Conservation (phyloP, 495 filamentous ascomycete species). For the Daldinia bambusicola region DNA sequence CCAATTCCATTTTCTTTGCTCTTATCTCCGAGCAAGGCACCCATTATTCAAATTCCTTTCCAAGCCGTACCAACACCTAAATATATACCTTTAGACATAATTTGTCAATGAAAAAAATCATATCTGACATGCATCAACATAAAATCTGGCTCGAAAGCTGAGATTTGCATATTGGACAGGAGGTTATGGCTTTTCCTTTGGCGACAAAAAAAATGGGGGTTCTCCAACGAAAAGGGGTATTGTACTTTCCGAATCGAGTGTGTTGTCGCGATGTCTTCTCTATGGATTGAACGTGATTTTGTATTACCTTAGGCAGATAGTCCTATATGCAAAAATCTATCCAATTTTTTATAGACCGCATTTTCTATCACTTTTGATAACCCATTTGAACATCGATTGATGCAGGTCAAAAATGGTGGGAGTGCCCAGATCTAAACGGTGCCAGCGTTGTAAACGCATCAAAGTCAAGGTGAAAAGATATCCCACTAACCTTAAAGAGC, state of each 20-base stretch:
- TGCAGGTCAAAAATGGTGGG: constrained; percentile 25
- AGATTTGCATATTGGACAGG: not conserved
- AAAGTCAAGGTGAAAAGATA: constrained; percentile 31
- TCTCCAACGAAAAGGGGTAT: not conserved
- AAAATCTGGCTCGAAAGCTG: not conserved
- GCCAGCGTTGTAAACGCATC: constrained; percentile 36
- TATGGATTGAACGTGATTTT: not conserved
- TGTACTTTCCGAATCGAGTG: constrained; percentile 8
- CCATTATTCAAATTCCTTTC: too few species aligned
- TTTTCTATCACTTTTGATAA: constrained; percentile 19
- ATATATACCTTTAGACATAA: too few species aligned
- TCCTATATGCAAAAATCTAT: constrained; percentile 10
- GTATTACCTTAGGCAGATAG: not conserved
- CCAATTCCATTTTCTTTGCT: too few species aligned
- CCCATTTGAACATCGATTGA: constrained; percentile 13
- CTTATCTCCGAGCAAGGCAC: too few species aligned
- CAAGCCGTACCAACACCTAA: too few species aligned
- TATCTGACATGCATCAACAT: not conserved
- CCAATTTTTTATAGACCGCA: constrained; percentile 6
- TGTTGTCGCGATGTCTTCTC: constrained; percentile 12
- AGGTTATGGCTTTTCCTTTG: not conserved
- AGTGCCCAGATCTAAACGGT: constrained; percentile 33
- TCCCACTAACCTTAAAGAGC: too few species aligned
- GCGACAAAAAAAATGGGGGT: not conserved
- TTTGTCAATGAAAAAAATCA: not conserved